These are phyloP conservation scores for Macrophomina tecta DNA, from an alignment of 2,329 filamentous ascomycete species.

Conservation along the genomic window DNA sequence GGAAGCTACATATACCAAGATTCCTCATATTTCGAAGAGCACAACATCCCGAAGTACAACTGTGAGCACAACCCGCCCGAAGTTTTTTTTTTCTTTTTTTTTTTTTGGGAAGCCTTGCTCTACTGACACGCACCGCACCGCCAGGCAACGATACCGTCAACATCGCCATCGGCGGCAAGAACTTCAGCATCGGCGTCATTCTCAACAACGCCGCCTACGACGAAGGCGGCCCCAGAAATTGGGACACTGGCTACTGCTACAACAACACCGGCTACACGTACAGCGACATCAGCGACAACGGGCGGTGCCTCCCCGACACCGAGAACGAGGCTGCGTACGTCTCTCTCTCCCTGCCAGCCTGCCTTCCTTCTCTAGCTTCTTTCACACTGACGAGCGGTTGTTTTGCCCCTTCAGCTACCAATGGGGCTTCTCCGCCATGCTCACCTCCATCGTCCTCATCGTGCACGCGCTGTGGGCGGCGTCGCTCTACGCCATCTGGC, in stretches of 20 bases:
- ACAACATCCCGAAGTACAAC: not conserved
- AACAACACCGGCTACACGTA: not conserved
- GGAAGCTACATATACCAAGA: too few species aligned
- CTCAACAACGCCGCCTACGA: constrained; percentile 32
- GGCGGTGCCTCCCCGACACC: constrained; percentile 40
- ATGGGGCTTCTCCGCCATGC: constrained; percentile 47
- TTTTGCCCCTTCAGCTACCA: constrained; percentile 34
- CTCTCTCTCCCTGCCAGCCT: too few species aligned
- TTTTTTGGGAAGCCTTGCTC: too few species aligned
- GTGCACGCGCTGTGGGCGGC: constrained; percentile 40
- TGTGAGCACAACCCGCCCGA: not conserved
- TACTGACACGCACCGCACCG: not conserved
- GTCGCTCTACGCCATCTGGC: constrained; percentile 44
- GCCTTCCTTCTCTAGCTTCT: too few species aligned
- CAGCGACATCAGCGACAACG: constrained; percentile 13
- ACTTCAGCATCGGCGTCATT: not conserved
- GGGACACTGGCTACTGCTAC: not conserved
- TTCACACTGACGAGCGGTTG: too few species aligned
- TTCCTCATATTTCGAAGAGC: too few species aligned
- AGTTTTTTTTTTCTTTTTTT: not conserved
- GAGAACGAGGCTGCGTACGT: not conserved
- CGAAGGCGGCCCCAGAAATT: too few species aligned
- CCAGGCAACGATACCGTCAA: constrained; percentile 33
- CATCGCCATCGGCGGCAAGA: constrained; percentile 28
- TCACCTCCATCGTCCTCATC: constrained; percentile 41